Percentiles rank a stretch among this genome's conserved stretches.
These are phyloP conservation scores for Nicotiana noctiflora DNA, from an alignment of 257 asterid species.

Conservation along the genomic window DNA sequence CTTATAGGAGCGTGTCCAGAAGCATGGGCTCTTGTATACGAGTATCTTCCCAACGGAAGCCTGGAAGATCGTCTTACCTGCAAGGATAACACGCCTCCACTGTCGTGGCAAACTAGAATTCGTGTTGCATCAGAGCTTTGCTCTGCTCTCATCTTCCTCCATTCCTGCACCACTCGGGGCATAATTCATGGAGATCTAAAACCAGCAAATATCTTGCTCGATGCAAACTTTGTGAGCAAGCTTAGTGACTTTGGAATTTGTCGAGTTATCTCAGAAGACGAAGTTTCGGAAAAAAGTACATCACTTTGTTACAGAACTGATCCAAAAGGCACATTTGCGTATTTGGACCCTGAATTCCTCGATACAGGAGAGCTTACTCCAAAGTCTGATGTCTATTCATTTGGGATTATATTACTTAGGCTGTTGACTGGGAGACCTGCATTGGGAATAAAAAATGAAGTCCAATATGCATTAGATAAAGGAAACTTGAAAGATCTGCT, in stretches of 20 bases:
- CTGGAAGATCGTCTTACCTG: slow-evolving; percentile 86
- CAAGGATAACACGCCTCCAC: slow-evolving; percentile 73
- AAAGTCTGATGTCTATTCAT: slow-evolving; percentile 80
- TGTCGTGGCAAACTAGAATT: slow-evolving; percentile 84
- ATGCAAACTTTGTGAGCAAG: slow-evolving; percentile 64
- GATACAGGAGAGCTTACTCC: slow-evolving; percentile 72
- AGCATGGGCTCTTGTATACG: slow-evolving; percentile 69
- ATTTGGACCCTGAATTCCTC: slow-evolving; percentile 79
- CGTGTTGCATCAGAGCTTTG: slow-evolving; percentile 83
- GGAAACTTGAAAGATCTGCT: slow-evolving; percentile 58
- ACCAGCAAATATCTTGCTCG: slow-evolving; percentile 77
- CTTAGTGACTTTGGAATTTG: slow-evolving; percentile 81
- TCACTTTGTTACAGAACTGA: slow-evolving; percentile 39
- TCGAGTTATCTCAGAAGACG: slow-evolving; percentile 36
- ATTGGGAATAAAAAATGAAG: slow-evolving; percentile 52
- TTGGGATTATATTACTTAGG: slow-evolving; percentile 67
- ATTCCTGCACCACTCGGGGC: slow-evolving; percentile 55
- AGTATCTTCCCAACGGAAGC: slow-evolving; percentile 87
- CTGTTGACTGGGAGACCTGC: slow-evolving; percentile 78
- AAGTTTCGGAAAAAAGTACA: slow-evolving; percentile 28
- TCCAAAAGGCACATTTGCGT: slow-evolving; percentile 58
- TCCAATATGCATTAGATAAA: slow-evolving; percentile 50
- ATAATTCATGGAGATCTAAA: slow-evolving; percentile 79
- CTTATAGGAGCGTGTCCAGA: slow-evolving; percentile 90
- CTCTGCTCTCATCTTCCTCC: slow-evolving; percentile 78